A percentile compares a stretch with the other conserved stretches of the same genome.
Evolutionary conservation across 2,329 filamentous ascomycete species (phyloP).

Genomic region (Alternaria dauci): DNA sequence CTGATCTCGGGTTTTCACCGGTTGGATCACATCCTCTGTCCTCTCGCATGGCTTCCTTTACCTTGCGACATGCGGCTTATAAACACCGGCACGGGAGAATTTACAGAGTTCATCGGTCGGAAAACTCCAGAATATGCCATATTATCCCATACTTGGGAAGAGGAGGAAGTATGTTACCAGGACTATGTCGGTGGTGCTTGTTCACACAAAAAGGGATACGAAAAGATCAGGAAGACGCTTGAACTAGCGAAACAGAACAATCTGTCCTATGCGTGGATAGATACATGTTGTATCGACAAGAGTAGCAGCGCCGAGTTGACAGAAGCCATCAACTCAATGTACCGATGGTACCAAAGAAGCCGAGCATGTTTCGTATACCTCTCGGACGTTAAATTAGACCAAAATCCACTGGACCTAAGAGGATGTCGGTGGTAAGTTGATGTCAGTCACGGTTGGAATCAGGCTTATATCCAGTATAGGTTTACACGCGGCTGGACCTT

Average conservation of each 20-base stretch:
- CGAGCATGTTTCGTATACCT: slow-evolving; percentile 11
- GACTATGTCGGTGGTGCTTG: background rate
- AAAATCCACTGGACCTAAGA: too few species aligned
- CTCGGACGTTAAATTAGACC: too few species aligned
- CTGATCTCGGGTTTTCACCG: background rate
- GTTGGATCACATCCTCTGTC: too few species aligned
- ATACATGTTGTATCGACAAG: background rate
- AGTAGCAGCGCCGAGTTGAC: slow-evolving; percentile 16
- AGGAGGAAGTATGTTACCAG: background rate
- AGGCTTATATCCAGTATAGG: too few species aligned
- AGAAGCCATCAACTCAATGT: slow-evolving; percentile 23
- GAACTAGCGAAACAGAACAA: background rate
- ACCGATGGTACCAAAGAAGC: slow-evolving; percentile 18
- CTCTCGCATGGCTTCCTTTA: too few species aligned
- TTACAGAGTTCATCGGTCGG: slow-evolving; percentile 2
- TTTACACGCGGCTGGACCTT: background rate
- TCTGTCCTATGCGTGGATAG: background rate
- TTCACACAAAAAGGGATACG: background rate
- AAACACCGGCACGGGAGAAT: background rate
- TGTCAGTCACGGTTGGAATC: too few species aligned
- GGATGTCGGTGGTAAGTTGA: too few species aligned
- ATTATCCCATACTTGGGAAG: background rate
- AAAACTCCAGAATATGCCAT: background rate
- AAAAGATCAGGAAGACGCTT: background rate
- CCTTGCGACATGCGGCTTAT: background rate